Percentiles rank a stretch among this genome's conserved stretches.
These are phyloP conservation scores for Oryza punctata DNA, from an alignment of 176 grass and related monocot species.

Conservation along the genomic window DNA sequence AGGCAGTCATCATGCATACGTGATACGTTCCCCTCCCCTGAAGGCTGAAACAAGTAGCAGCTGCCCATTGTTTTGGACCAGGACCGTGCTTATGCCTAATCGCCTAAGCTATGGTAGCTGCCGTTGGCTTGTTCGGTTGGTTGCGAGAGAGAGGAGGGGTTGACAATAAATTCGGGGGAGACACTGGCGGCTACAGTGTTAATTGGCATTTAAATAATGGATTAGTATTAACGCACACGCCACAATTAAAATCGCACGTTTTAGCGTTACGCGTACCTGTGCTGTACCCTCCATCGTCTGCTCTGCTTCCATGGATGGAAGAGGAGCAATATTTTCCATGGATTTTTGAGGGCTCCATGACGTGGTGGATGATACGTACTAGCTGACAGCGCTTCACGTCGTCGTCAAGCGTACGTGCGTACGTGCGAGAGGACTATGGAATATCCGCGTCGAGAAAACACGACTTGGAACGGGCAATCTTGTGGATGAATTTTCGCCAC, in stretches of 20 bases:
- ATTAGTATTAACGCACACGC: background rate
- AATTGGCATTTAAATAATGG: background rate
- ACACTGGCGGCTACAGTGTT: background rate
- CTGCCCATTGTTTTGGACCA: background rate
- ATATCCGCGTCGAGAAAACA: background rate
- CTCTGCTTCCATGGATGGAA: too few relatives aligned
- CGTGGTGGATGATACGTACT: background rate
- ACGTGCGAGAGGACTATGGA: background rate
- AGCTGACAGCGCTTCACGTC: background rate
- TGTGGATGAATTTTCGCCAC: background rate
- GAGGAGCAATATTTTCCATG: background rate
- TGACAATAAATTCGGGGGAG: background rate
- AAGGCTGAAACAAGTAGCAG: background rate
- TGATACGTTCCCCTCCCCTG: background rate
- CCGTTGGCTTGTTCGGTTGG: background rate
- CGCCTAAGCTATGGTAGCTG: background rate
- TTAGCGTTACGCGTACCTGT: background rate
- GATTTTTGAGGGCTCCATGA: background rate
- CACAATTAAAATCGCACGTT: background rate
- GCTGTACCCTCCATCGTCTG: background rate
- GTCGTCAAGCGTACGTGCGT: background rate
- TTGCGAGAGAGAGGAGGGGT: background rate
- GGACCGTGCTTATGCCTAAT: background rate
- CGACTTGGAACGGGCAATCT: background rate
- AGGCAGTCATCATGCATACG: background rate